These are phyloP conservation scores for Metarhizium humberi DNA, from an alignment of 2,329 filamentous ascomycete genomes.

Conservation along the genomic window DNA sequence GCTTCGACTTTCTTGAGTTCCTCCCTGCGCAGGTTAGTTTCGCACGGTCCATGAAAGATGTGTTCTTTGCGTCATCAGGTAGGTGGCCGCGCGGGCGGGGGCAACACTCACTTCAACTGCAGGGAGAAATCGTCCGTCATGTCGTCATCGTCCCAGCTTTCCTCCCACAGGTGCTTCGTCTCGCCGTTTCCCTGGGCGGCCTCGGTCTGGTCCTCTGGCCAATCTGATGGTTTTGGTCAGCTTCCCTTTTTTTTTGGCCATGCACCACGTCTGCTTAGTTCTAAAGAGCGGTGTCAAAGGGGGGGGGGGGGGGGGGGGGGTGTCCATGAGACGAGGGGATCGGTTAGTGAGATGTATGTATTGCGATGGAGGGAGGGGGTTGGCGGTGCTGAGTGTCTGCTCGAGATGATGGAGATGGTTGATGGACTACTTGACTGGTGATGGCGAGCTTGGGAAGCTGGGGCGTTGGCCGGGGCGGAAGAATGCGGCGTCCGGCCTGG, in stretches of 20 bases:
- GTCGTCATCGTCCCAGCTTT: constrained; percentile 99
- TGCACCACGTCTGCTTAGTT: neutral
- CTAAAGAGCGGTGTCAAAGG: neutral
- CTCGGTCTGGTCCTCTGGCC: constrained; percentile 85
- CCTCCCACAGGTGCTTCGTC: constrained; percentile 84
- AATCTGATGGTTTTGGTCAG: constrained; percentile 49
- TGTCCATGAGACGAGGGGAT: neutral
- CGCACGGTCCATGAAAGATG: neutral
- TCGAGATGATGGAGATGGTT: neutral
- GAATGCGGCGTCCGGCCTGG: constrained; percentile 4
- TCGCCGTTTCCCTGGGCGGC: constrained; percentile 60
- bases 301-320: no score
- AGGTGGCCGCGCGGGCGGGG: neutral
- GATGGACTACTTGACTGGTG: neutral
- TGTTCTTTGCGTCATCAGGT: neutral
- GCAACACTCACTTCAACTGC: constrained; percentile 69
- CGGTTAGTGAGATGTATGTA: no score
- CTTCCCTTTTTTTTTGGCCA: neutral
- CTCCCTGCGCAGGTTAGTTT: constrained; percentile 45
- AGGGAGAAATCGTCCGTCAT: constrained; percentile 92
- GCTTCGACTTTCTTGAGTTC: constrained; percentile 91
- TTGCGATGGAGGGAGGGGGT: neutral
- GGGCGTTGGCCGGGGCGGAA: constrained; percentile 6
- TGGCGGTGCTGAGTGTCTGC: neutral
- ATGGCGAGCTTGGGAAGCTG: neutral